Evolutionary conservation across 257 asterid species (phyloP).

Genomic region (Solanum ossicruentum): DNA sequence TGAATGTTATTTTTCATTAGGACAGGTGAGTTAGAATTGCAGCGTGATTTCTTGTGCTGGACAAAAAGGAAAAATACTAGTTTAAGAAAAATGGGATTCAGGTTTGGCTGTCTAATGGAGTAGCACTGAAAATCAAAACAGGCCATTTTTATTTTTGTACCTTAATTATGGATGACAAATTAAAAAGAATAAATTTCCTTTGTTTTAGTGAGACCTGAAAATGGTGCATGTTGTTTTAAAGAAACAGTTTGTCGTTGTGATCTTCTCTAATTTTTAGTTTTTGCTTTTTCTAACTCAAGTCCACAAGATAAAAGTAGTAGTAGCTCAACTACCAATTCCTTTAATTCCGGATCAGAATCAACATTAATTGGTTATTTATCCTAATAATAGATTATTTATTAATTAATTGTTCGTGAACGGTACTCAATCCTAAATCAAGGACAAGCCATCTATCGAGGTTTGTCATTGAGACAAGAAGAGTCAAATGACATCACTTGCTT

Average conservation of each 20-base stretch:
- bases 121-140: background rate
- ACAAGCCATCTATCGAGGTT: background rate
- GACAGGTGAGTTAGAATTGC: background rate
- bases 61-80: too few species aligned
- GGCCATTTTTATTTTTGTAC: background rate
- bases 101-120: background rate
- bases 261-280: background rate
- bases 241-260: background rate
- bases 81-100: too few species aligned
- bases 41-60: background rate
- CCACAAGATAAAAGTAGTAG: background rate
- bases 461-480: background rate
- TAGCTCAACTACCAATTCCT: background rate
- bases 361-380: background rate
- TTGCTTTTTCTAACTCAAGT: background rate
- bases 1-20: background rate
- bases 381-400: background rate
- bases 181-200: too few species aligned
- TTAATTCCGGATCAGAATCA: background rate
- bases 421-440: background rate
- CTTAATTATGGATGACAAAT: too few species aligned
- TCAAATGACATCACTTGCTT: background rate
- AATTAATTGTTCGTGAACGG: background rate
- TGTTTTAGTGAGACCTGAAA: background rate
- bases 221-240: background rate